These are phyloP conservation scores for Takakia lepidozioides DNA, from an alignment of 225 moss, liverwort and hornwort genomes.

Conservation along the genomic window DNA sequence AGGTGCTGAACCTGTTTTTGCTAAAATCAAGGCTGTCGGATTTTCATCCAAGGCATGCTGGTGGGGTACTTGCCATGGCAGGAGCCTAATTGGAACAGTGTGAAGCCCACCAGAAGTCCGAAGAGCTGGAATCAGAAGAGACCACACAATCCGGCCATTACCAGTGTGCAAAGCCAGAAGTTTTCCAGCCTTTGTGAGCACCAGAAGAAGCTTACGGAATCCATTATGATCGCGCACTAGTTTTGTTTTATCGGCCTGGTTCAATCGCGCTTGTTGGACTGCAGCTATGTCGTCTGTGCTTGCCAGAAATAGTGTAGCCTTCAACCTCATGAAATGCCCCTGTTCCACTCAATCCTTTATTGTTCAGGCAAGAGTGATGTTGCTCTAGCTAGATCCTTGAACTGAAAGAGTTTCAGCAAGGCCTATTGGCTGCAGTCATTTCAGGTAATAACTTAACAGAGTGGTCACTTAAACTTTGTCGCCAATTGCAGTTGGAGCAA, in stretches of 20 bases:
- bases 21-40: slow-evolving; percentile 70
- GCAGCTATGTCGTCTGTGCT: slow-evolving; percentile 65
- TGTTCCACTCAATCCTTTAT: slow-evolving; percentile 19
- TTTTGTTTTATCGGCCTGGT: slow-evolving; percentile 85
- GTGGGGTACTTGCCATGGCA: slow-evolving; percentile 91
- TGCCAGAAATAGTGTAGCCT: slow-evolving; percentile 80
- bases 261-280: slow-evolving; percentile 68
- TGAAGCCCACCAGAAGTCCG: slow-evolving; percentile 25
- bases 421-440: no score
- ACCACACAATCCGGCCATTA: slow-evolving; percentile 92
- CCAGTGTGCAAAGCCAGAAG: slow-evolving; percentile 77
- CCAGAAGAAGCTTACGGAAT: slow-evolving; percentile 89
- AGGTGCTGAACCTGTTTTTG: slow-evolving; percentile 51
- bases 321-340: slow-evolving; percentile 92
- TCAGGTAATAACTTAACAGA: no score
- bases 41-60: slow-evolving; percentile 91
- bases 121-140: slow-evolving; percentile 59
- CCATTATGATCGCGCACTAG: slow-evolving; percentile 91
- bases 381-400: no score
- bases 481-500: no score
- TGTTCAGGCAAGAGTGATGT: neutral
- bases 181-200: slow-evolving; percentile 86
- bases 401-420: no score
- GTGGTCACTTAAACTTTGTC: no score
- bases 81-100: slow-evolving; percentile 45